A percentile compares a stretch with the other conserved stretches of the same genome.
Evolutionary conservation across 1,284 basidiomycete genomes (phyloP).

Genomic region (Cutaneotrichosporon mucoides): DNA sequence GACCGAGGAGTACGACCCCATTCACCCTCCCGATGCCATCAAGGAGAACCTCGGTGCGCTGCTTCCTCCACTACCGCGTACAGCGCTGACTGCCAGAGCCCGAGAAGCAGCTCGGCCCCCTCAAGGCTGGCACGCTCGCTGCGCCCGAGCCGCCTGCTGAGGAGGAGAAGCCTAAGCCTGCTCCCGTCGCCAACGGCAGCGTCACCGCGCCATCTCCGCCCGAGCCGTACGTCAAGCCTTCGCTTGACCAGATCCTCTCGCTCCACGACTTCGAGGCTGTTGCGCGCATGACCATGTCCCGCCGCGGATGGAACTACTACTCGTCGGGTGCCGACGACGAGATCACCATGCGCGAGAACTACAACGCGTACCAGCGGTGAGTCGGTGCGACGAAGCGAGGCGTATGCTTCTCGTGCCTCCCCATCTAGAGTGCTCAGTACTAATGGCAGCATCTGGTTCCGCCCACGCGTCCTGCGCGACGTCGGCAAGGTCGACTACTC

Average conservation of each 20-base stretch:
- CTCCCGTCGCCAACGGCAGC: conserved; percentile 47
- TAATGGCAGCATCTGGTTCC: conserved; percentile 89
- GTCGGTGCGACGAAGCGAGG: too few relatives aligned
- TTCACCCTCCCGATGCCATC: conserved; percentile 83
- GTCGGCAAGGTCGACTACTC: conserved; percentile 74
- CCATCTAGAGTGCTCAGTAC: conserved; percentile 52
- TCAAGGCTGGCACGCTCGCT: conserved; percentile 59
- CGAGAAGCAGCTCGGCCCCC: conserved; percentile 56
- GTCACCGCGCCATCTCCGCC: background rate
- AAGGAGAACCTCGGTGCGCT: conserved; percentile 60
- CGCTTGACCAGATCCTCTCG: conserved; percentile 72
- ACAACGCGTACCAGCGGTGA: background rate
- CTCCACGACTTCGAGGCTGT: conserved; percentile 89
- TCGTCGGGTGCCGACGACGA: conserved; percentile 83
- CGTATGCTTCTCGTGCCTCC: conserved; percentile 11
- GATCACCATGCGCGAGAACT: conserved; percentile 58
- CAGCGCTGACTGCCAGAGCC: conserved; percentile 6
- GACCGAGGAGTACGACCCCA: conserved; percentile 75
- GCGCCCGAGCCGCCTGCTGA: conserved; percentile 13
- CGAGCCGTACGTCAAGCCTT: conserved; percentile 54
- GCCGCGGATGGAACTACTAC: conserved; percentile 86
- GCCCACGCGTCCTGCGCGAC: conserved; percentile 79
- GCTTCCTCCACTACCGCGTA: too few relatives aligned
- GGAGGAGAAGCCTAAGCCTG: conserved; percentile 16
- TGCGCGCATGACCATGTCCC: conserved; percentile 66